Evolutionary conservation across 2,329 filamentous ascomycete genomes (phyloP).

Genomic region (Colletotrichum viniferum): DNA sequence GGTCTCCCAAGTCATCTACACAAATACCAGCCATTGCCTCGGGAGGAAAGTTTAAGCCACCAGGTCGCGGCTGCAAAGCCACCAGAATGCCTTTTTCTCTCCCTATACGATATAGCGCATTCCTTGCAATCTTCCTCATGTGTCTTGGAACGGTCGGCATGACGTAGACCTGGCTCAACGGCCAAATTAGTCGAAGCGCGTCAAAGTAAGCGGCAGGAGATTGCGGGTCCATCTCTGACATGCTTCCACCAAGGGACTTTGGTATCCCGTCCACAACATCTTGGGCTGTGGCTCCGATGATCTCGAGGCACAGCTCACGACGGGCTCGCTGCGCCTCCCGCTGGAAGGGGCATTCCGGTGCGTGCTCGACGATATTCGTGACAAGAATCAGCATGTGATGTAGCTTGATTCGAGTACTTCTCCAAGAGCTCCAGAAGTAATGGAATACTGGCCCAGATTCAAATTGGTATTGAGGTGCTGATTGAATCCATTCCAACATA

Average conservation of each 20-base stretch:
- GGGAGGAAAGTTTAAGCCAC: neutral
- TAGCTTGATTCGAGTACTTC: slow-evolving; percentile 36
- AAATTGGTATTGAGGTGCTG: slow-evolving; percentile 28
- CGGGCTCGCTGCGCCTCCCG: slow-evolving; percentile 28
- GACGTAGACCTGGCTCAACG: slow-evolving; percentile 36
- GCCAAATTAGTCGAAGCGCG: slow-evolving; percentile 42
- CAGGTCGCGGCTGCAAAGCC: slow-evolving; percentile 27
- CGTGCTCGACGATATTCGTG: slow-evolving; percentile 39
- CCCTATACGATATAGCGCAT: slow-evolving; percentile 35
- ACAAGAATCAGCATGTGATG: slow-evolving; percentile 36
- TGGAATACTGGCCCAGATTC: neutral
- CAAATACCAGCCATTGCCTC: slow-evolving; percentile 1
- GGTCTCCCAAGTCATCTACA: neutral
- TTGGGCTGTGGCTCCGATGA: slow-evolving; percentile 30
- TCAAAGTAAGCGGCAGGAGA: slow-evolving; percentile 39
- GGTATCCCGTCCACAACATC: slow-evolving; percentile 32
- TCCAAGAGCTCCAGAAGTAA: slow-evolving; percentile 38
- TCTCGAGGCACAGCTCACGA: slow-evolving; percentile 30
- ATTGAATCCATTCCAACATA: slow-evolving; percentile 30
- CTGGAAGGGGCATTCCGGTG: slow-evolving; percentile 26
- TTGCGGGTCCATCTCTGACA: slow-evolving; percentile 25
- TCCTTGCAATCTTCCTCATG: slow-evolving; percentile 31
- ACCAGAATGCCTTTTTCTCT: slow-evolving; percentile 40
- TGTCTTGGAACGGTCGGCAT: slow-evolving; percentile 30
- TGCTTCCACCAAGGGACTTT: slow-evolving; percentile 27